phyloP scores from a whole-genome alignment of 345 rosid species.

The Populus deltoides region DNA sequence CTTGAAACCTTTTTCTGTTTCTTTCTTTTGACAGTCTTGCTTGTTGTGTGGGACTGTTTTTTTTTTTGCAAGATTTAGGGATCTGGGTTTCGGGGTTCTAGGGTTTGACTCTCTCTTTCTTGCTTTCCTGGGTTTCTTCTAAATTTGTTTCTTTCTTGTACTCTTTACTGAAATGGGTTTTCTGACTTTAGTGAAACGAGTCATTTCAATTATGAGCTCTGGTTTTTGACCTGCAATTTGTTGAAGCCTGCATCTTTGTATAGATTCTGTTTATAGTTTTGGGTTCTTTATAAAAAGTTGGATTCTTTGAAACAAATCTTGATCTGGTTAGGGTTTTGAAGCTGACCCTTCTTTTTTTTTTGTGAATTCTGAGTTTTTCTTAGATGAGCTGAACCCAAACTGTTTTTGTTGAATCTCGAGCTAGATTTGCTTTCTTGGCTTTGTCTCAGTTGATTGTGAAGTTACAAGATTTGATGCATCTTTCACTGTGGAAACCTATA shows the following conservation, averaged over 20 bases:
- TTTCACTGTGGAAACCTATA: constrained; percentile 97
- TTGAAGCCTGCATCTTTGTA: constrained; percentile 18
- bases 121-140: constrained; percentile 43
- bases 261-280: background rate
- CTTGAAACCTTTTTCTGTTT: constrained; percentile 18
- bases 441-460: constrained; percentile 19
- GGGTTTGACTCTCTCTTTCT: constrained; percentile 50
- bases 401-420: constrained; percentile 16
- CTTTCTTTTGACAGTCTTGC: constrained; percentile 13
- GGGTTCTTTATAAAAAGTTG: constrained; percentile 9
- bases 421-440: constrained; percentile 22
- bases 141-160: constrained; percentile 25
- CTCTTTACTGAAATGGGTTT: constrained; percentile 26
- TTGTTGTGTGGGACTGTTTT: constrained; percentile 7
- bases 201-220: constrained; percentile 22
- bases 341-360: constrained; percentile 8
- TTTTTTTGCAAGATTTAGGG: constrained; percentile 39
- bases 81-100: constrained; percentile 55
- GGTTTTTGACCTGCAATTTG: constrained; percentile 24
- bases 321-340: constrained; percentile 34
- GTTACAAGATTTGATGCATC: constrained; percentile 63
- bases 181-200: constrained; percentile 40
- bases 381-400: constrained; percentile 29
- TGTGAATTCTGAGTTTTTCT: constrained; percentile 7
- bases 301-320: constrained; percentile 21